Percentiles rank a stretch among this genome's conserved stretches.
phyloP scores from a whole-genome alignment of 2,329 filamentous ascomycete species.

The Magnaporthiopsis incrustans region DNA sequence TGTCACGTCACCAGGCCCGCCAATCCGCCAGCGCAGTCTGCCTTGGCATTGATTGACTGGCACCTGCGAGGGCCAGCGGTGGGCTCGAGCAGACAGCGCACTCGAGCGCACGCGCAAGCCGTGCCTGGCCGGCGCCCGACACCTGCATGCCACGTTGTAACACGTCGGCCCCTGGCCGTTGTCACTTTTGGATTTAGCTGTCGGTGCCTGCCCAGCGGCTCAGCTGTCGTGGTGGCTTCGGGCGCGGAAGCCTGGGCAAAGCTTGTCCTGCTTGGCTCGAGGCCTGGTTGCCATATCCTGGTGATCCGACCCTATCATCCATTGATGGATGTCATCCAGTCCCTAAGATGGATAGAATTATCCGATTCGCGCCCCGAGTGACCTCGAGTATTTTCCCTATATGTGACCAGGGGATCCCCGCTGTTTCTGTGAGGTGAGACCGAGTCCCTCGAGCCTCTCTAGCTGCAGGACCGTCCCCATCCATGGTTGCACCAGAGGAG shows the following conservation, averaged over 20 bases:
- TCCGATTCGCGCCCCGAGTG: too few species aligned
- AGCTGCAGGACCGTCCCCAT: too few species aligned
- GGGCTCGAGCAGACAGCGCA: too few species aligned
- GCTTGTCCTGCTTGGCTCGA: not conserved
- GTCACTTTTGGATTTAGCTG: not conserved
- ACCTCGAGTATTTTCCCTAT: too few species aligned
- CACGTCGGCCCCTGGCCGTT: not conserved
- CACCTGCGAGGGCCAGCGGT: not conserved
- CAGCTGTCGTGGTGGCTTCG: not conserved
- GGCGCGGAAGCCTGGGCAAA: not conserved
- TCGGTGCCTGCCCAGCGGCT: not conserved
- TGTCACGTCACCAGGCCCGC: not conserved
- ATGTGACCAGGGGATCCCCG: too few species aligned
- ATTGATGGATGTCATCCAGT: too few species aligned
- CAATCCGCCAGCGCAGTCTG: not conserved
- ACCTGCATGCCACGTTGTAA: not conserved
- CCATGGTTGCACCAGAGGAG: too few species aligned
- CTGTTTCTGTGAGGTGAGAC: too few species aligned
- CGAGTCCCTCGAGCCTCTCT: too few species aligned
- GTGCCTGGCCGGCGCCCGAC: not conserved
- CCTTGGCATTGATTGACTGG: not conserved
- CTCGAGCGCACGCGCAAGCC: too few species aligned
- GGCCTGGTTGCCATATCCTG: not conserved
- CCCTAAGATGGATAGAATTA: too few species aligned
- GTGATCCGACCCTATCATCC: too few species aligned